Percentiles rank a stretch among this genome's conserved stretches.
Conservation (phyloP, 768 basidiomycete genomes). For the Boletellus ananas region DNA sequence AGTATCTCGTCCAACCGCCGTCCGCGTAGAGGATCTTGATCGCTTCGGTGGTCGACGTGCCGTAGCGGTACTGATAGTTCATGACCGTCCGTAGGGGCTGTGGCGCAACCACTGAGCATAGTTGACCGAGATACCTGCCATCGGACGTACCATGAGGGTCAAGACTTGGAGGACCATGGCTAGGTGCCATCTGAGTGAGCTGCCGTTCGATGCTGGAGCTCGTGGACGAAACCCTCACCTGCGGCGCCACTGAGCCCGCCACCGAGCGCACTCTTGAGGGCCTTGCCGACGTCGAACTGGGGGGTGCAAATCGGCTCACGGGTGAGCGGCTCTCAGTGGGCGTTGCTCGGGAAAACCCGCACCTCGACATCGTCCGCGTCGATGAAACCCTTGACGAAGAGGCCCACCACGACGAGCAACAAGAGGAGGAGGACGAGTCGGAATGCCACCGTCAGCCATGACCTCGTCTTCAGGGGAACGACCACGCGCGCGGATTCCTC, state of each 20-base stretch:
- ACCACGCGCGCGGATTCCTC: conserved; percentile 14
- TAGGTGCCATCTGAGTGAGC: conserved; percentile 22
- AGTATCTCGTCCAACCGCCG: conserved; percentile 81
- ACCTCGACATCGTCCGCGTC: conserved; percentile 68
- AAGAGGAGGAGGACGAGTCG: conserved; percentile 35
- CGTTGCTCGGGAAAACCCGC: conserved; percentile 20
- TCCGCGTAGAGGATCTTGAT: conserved; percentile 66
- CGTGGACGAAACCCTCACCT: conserved; percentile 37
- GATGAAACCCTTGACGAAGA: conserved; percentile 69
- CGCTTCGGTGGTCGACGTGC: conserved; percentile 67
- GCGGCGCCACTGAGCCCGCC: conserved; percentile 90
- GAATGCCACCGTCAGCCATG: conserved; percentile 14
- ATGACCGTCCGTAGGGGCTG: conserved; percentile 93
- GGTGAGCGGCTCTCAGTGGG: conserved; percentile 44
- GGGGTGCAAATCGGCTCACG: conserved; percentile 16
- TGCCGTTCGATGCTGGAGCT: not conserved
- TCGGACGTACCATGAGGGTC: conserved; percentile 60
- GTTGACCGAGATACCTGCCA: not conserved
- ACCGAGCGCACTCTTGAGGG: conserved; percentile 79
- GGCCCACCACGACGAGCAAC: conserved; percentile 37
- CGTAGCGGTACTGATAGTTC: conserved; percentile 95
- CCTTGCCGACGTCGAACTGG: conserved; percentile 77
- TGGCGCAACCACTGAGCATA: not conserved
- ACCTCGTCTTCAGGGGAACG: conserved; percentile 5
- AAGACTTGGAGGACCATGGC: conserved; percentile 96